A percentile compares a stretch with the other conserved stretches of the same genome.
These are phyloP conservation scores for Stagonosporopsis chrysanthemi DNA, from an alignment of 2,329 filamentous ascomycete species.

Conservation along the genomic window DNA sequence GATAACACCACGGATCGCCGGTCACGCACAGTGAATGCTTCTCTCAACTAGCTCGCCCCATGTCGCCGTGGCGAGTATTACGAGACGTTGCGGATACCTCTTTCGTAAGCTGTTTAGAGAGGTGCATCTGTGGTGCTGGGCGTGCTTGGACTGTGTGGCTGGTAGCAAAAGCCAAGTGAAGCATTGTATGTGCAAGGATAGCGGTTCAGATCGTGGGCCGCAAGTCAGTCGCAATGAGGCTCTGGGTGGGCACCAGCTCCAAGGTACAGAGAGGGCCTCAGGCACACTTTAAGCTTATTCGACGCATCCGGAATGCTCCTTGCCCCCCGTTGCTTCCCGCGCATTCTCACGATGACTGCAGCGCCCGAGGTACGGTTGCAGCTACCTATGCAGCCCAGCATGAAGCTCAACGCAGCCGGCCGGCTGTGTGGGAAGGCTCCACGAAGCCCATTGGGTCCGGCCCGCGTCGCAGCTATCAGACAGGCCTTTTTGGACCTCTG, in stretches of 20 bases:
- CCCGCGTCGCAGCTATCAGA: conserved; percentile 40
- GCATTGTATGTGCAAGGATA: conserved; percentile 31
- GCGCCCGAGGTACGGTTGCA: conserved; percentile 42
- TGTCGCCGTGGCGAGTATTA: conserved; percentile 28
- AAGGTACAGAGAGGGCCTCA: conserved; percentile 18
- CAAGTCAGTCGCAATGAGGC: conserved; percentile 18
- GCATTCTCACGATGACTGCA: conserved; percentile 23
- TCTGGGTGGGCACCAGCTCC: conserved; percentile 13
- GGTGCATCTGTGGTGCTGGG: conserved; percentile 23
- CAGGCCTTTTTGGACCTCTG: conserved; percentile 34
- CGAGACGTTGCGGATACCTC: conserved; percentile 32
- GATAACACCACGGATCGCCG: conserved; percentile 19
- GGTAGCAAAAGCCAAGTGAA: conserved; percentile 26
- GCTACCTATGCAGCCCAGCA: conserved; percentile 22
- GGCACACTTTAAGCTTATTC: conserved; percentile 24
- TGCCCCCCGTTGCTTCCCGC: conserved; percentile 37
- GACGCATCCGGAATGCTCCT: conserved; percentile 20
- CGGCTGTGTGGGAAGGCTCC: conserved; percentile 41
- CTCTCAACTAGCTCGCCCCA: conserved; percentile 23
- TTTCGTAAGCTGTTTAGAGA: conserved; percentile 38
- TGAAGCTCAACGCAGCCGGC: conserved; percentile 37
- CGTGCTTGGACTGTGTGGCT: conserved; percentile 25
- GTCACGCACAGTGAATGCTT: conserved; percentile 28
- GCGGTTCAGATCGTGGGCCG: conserved; percentile 12
- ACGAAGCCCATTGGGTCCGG: conserved; percentile 40